Conservation (phyloP, 768 basidiomycete species). For the Mycena metata region DNA sequence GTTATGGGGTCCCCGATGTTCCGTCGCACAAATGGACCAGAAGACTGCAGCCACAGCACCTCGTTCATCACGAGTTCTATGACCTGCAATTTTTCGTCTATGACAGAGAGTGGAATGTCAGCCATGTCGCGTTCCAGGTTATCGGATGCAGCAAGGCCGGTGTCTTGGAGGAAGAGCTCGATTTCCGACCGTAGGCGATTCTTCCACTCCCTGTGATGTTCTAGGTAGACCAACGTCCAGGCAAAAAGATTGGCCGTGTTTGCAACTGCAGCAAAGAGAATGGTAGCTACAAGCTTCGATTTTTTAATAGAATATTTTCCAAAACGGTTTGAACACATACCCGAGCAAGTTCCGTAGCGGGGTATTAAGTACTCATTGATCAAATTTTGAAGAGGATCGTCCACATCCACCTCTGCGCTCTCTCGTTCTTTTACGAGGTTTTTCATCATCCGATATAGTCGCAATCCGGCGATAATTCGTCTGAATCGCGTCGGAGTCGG, state of each 20-base stretch:
- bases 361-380: slow-evolving; percentile 1
- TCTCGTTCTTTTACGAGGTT: slow-evolving; percentile 1
- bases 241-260: slow-evolving; percentile 5
- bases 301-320: too few species aligned
- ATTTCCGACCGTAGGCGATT: background rate
- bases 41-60: background rate
- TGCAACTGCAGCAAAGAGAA: background rate
- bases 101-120: background rate
- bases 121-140: background rate
- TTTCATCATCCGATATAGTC: background rate
- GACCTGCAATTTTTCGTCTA: background rate
- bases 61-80: background rate
- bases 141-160: background rate
- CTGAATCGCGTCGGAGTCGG: background rate
- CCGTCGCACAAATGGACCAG: background rate
- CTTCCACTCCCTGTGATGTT: slow-evolving; percentile 1
- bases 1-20: background rate
- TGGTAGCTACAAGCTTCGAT: background rate
- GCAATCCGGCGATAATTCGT: background rate
- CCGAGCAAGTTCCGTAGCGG: background rate
- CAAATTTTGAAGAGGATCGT: slow-evolving; percentile 3
- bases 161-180: background rate
- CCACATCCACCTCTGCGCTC: background rate
- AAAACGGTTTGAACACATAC: background rate
- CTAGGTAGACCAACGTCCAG: background rate